Evolutionary conservation across 495 filamentous ascomycete genomes (phyloP), one percentile per base, ranked within the genome.

Genomic region (Sporormia fimetaria): DNA sequence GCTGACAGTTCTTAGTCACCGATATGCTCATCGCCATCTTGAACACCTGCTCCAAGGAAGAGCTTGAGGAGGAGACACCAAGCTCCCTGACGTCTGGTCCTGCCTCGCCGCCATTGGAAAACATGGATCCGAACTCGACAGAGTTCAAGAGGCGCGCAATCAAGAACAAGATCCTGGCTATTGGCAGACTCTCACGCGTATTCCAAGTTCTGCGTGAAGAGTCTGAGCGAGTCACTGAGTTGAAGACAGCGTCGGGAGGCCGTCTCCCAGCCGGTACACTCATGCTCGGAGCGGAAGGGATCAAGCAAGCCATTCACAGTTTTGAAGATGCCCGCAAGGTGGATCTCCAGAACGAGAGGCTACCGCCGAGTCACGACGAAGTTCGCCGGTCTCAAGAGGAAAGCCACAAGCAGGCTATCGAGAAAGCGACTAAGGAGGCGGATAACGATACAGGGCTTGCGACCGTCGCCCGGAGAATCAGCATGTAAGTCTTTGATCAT

Each of bases 21-120:
- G 90, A 98, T 55, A 98, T 98, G 90, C 76, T 98, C 29, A 95
- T 98, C 54, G 90, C 87, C 26, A 98, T 98, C 57, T 73, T 98
- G 51, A 94, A 92, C 66, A 95, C 82, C 40, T 94, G 87, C 69
- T 94, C 92, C 21, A 92, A 96, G 58, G 90, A 98, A 52, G 90
- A 98, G 58, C 76, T 98, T 51, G 81, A 88, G 36, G 87, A 94
- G 16, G 64, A 67, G 21, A 84, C 81, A 0, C 74, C 80, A 3
- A 67, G 68, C 10, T 74, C 75, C 9, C 54, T 67, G 5, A 67
- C 69, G 6, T 76, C 79, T 8, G 82, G 74, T 7, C 78, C 83
- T 0, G 56, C 75, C 1, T 88, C 86, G 1, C 84, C 86, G 15
- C 71, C 83, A 1, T 53, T 78, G 4, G 31, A 31, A 25, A 64